A percentile compares a stretch with the other conserved stretches of the same genome.
Evolutionary conservation across 306 rosid genomes (phyloP).

Genomic region (Quillaja saponaria): DNA sequence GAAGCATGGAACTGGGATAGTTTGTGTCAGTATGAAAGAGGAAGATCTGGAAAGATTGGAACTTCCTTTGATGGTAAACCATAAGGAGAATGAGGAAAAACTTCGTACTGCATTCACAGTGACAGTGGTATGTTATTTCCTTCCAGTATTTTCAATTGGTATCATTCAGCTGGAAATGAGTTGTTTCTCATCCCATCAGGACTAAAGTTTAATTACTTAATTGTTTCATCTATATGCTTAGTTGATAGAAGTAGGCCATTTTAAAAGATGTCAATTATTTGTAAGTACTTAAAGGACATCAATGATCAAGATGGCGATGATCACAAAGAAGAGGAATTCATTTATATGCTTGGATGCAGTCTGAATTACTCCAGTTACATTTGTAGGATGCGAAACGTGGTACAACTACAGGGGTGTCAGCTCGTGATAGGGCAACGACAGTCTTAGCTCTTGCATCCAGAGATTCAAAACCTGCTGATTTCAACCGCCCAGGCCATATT

Average conservation of each 20-base stretch:
- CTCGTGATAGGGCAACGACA: conserved; percentile 83
- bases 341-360: not conserved
- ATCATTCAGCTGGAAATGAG: conserved; percentile 20
- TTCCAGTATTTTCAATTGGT: conserved; percentile 15
- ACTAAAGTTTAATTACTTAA: conserved; percentile 10
- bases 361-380: no score
- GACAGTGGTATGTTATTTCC: conserved; percentile 67
- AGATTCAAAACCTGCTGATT: conserved; percentile 80
- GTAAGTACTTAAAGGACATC: not conserved
- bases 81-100: conserved; percentile 71
- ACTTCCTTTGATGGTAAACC: conserved; percentile 82
- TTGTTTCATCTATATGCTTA: conserved; percentile 18
- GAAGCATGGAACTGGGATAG: conserved; percentile 85
- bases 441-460: conserved; percentile 83
- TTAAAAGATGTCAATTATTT: not conserved
- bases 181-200: conserved; percentile 1
- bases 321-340: conserved; percentile 13
- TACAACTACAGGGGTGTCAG: conserved; percentile 94
- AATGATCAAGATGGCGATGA: conserved; percentile 3
- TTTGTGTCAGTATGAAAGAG: conserved; percentile 80
- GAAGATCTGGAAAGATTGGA: conserved; percentile 77
- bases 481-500: conserved; percentile 96
- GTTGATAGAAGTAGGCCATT: no score
- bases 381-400: conserved; percentile 79
- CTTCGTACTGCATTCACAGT: conserved; percentile 78